A percentile compares a stretch with the other conserved stretches of the same genome.
phyloP scores from a whole-genome alignment of 495 filamentous ascomycete genomes.

The Daldinia bambusicola region DNA sequence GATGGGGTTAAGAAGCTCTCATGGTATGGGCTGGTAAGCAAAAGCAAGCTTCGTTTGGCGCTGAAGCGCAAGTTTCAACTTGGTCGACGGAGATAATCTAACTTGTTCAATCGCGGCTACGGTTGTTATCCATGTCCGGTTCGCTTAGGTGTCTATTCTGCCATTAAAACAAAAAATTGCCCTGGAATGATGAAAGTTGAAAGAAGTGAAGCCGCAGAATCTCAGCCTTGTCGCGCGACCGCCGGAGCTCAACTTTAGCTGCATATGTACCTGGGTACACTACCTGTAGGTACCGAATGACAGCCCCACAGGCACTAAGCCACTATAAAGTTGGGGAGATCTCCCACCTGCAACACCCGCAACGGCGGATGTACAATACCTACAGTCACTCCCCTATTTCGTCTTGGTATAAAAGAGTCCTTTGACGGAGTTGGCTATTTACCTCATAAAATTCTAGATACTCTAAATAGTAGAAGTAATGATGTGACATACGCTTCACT shows the following conservation, averaged over 20 bases:
- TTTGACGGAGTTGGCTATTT: too few relatives aligned
- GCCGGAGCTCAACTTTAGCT: constrained; percentile 3
- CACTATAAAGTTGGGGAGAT: neutral
- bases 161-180: neutral
- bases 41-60: constrained; percentile 1
- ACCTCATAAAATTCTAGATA: too few relatives aligned
- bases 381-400: too few relatives aligned
- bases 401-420: too few relatives aligned
- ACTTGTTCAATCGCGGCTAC: neutral
- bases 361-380: neutral
- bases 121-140: neutral
- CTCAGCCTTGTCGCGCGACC: constrained; percentile 6
- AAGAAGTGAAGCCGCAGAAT: constrained; percentile 3
- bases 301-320: neutral
- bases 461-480: too few relatives aligned
- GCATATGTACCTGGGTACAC: neutral
- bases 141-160: neutral
- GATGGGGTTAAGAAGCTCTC: constrained; percentile 17
- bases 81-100: neutral
- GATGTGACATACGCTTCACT: too few relatives aligned
- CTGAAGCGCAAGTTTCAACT: constrained; percentile 1
- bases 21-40: constrained; percentile 2
- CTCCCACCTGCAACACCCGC: neutral
- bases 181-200: constrained; percentile 3
- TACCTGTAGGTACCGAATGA: neutral